Evolutionary conservation across 169 alveolate genomes (phyloP).

Genomic region (Theileria luwenshuni): DNA sequence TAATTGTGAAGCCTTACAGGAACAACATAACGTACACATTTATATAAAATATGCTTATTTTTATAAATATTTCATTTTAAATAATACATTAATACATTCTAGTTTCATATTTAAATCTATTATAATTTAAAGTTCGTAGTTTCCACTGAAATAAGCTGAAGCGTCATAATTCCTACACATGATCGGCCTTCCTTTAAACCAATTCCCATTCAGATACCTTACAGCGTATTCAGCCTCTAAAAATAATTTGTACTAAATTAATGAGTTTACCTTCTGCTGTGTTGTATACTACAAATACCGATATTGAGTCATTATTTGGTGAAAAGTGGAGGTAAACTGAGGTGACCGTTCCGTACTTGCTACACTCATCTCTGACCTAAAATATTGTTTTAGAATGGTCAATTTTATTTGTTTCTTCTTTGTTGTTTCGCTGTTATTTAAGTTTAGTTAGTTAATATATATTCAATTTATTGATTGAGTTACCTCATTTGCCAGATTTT

Average conservation of each 20-base stretch:
- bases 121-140: constrained; percentile 29
- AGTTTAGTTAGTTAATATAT: too few species aligned
- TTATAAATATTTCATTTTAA: too few species aligned
- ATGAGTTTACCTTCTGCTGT: constrained; percentile 18
- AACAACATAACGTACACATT: too few species aligned
- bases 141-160: constrained; percentile 36
- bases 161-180: constrained; percentile 33
- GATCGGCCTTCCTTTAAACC: constrained; percentile 44
- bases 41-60: too few species aligned
- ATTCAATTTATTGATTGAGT: not conserved
- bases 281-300: constrained; percentile 30
- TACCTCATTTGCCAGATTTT: constrained; percentile 34
- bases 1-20: too few species aligned
- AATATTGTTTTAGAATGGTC: too few species aligned
- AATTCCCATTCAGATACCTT: constrained; percentile 15
- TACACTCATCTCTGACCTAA: constrained; percentile 40
- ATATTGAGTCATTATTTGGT: constrained; percentile 20
- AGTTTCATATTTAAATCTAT: not conserved
- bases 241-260: not conserved
- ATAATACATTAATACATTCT: constrained; percentile 3
- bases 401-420: too few species aligned
- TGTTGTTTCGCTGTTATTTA: too few species aligned
- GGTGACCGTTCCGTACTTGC: constrained; percentile 27
- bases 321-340: constrained; percentile 35
- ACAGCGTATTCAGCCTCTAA: constrained; percentile 37